Percentiles rank a stretch among this genome's conserved stretches.
phyloP scores from a whole-genome alignment of 169 alveolate species.

The Ichthyophthirius multifiliis region DNA sequence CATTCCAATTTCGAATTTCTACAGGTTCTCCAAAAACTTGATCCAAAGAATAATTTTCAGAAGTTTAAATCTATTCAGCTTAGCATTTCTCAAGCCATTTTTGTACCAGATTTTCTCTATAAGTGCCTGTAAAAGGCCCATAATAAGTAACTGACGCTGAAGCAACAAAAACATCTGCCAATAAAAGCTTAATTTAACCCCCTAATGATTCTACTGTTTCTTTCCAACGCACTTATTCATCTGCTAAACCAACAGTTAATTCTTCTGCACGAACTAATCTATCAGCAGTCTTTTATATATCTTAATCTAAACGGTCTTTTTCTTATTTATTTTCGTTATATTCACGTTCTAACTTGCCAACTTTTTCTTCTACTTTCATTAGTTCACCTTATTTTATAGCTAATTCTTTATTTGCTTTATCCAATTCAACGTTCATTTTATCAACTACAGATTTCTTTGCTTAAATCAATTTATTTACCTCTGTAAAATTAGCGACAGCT shows the following conservation, averaged over 20 bases:
- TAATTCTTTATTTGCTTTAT: slow-evolving; percentile 9
- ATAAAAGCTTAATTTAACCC: slow-evolving; percentile 51
- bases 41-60: slow-evolving; percentile 65
- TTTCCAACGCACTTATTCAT: slow-evolving; percentile 93
- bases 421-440: slow-evolving; percentile 36
- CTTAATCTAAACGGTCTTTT: slow-evolving; percentile 79
- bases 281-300: slow-evolving; percentile 81
- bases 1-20: slow-evolving; percentile 78
- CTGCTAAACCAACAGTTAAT: slow-evolving; percentile 86
- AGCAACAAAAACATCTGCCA: slow-evolving; percentile 89
- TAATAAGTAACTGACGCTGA: slow-evolving; percentile 84
- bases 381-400: slow-evolving; percentile 76
- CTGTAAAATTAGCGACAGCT: slow-evolving; percentile 43
- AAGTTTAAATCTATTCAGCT: slow-evolving; percentile 56
- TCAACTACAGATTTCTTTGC: slow-evolving; percentile 46
- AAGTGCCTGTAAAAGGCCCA: slow-evolving; percentile 82
- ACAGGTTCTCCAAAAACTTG: slow-evolving; percentile 76
- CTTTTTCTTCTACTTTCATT: slow-evolving; percentile 84
- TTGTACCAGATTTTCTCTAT: slow-evolving; percentile 62
- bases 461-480: slow-evolving; percentile 54
- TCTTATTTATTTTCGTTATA: slow-evolving; percentile 80
- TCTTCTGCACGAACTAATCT: slow-evolving; percentile 91
- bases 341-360: slow-evolving; percentile 77
- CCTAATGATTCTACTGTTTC: slow-evolving; percentile 72
- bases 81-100: slow-evolving; percentile 69